Evolutionary conservation across 805 yeast genomes (phyloP).

Genomic region (Sugiyamaella valdiviana): DNA sequence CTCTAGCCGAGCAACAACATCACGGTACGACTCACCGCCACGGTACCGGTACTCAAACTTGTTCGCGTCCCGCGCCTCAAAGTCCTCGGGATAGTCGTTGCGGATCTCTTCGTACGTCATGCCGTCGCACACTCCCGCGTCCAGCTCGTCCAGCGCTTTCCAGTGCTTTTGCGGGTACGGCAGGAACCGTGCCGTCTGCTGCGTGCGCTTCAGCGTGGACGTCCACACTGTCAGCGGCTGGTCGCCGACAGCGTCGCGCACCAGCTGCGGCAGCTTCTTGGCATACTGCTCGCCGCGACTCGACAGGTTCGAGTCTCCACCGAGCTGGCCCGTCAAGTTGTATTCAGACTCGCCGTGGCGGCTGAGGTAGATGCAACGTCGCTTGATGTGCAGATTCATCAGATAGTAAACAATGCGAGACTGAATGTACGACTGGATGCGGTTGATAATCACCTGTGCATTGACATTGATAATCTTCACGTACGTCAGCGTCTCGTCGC

Average conservation of each 20-base stretch:
- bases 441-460: conserved; percentile 80
- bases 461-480: conserved; percentile 84
- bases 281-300: conserved; percentile 84
- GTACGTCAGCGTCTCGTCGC: conserved; percentile 57
- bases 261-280: conserved; percentile 68
- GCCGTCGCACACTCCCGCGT: conserved; percentile 97
- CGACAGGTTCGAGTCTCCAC: conserved; percentile 86
- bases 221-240: conserved; percentile 87
- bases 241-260: conserved; percentile 49
- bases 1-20: conserved; percentile 88
- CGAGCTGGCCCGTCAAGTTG: conserved; percentile 89
- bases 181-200: conserved; percentile 79
- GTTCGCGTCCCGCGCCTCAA: conserved; percentile 90
- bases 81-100: conserved; percentile 81
- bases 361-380: conserved; percentile 86
- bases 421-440: conserved; percentile 81
- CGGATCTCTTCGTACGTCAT: conserved; percentile 93
- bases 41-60: conserved; percentile 93
- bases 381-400: conserved; percentile 91
- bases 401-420: conserved; percentile 91
- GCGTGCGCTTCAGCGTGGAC: conserved; percentile 83
- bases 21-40: conserved; percentile 96
- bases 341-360: conserved; percentile 94
- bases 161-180: conserved; percentile 81
- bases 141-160: conserved; percentile 96